Base-by-base conservation (phyloP, 768 basidiomycete species). In the Boletellus emodensis region DNA sequence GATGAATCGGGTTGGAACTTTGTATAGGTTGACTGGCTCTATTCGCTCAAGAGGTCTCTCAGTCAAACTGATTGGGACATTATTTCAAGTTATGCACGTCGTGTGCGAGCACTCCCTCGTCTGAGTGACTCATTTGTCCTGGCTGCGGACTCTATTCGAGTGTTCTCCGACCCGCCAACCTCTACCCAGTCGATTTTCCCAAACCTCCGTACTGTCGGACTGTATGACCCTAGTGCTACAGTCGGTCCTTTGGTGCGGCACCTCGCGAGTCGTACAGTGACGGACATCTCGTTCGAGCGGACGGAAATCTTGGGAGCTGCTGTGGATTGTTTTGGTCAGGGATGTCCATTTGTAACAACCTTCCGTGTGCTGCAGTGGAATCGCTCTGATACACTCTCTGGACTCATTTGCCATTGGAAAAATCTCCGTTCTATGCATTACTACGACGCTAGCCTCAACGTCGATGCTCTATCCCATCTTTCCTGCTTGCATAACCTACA, bases 241-340 rank as follows among this genome's bases (percentile, higher is more conserved):
- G 6, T 59, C 20, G 4, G 22, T 15, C 53, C 57, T 9, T 38
- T 59, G 9, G 6, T 59, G 3, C 53, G 30, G 24, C 47, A 59
- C 24, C 42, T 59, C 24, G 20, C 36, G 37, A 38, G 38, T 17
- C n/a, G 53, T 2, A 20, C 37, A 6, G 12, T 59, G 34, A 41
- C 22, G 35, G 6, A 46, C 2, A 18, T 55, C 26, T 39, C n/a
- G 18, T 13, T 50, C 28, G 5, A 17, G 5, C 7, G 3, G 22
- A 5, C 22, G 9, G 40, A 42, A 6, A 7, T 11, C 24, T 9
- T 48, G 28, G 38, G 24, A 12, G 6, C 24, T 18, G 35, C 24
- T 38, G 13, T 48, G 6, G 11, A 36, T 1, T 6, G 28, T 20
- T 59, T 59, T 38, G 44, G 43, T 8, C 36, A 34, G 1, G 18